phyloP scores from a whole-genome alignment of 495 filamentous ascomycete species.

The Aspergillus ellipticus region DNA sequence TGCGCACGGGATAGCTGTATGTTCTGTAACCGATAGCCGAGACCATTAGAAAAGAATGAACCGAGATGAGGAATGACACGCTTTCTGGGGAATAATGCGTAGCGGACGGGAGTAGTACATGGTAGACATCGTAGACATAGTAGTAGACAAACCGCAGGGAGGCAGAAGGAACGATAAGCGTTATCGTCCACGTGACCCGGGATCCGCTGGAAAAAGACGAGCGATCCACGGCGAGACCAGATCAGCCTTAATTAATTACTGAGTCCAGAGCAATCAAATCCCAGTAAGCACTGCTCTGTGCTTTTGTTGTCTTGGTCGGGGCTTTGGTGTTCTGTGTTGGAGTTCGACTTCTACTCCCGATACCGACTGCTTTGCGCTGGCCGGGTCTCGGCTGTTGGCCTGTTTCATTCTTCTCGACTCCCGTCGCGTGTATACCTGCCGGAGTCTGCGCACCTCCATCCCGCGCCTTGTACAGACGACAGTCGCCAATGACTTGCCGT shows the following conservation, averaged over 20 bases:
- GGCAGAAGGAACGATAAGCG: not conserved
- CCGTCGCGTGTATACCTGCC: not conserved
- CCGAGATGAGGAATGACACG: slow-evolving; percentile 4
- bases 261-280: not conserved
- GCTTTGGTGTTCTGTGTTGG: not conserved
- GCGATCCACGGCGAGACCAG: slow-evolving; percentile 2
- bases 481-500: not conserved
- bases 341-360: not conserved
- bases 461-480: not conserved
- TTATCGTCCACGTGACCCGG: slow-evolving; percentile 2
- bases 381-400: not conserved
- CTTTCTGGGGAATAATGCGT: not conserved
- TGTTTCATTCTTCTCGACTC: not conserved
- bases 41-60: slow-evolving; percentile 6
- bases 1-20: not conserved
- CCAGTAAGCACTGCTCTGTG: not conserved
- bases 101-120: too few relatives aligned
- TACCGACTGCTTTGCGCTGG: not conserved
- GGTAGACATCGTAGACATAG: too few relatives aligned
- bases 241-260: not conserved
- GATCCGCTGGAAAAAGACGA: slow-evolving; percentile 1
- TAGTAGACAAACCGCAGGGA: too few relatives aligned
- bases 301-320: not conserved
- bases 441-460: not conserved
- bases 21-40: not conserved